Evolutionary conservation across 371 early-diverging fungal genomes (phyloP).

Genomic region (Vittaforma corneae): DNA sequence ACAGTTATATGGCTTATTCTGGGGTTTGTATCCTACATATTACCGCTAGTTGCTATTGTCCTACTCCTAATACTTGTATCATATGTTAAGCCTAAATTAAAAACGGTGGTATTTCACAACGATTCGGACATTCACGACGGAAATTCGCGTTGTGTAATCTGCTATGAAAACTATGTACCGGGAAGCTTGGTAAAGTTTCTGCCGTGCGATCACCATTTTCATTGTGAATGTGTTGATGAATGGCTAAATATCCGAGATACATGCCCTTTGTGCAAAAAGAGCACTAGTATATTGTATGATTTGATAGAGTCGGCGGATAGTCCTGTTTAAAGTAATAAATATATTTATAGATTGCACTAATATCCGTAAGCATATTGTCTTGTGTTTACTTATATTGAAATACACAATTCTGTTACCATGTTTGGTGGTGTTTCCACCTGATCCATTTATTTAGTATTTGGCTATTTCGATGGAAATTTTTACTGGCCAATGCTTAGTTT

Average conservation of each 20-base stretch:
- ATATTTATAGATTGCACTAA: not conserved
- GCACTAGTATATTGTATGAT: conserved; percentile 59
- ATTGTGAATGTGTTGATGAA: conserved; percentile 59
- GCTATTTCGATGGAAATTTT: too few relatives aligned
- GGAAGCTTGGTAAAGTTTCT: conserved; percentile 55
- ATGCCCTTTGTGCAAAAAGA: conserved; percentile 59
- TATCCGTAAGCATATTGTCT: too few relatives aligned
- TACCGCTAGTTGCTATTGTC: conserved; percentile 58
- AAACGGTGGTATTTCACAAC: conserved; percentile 51
- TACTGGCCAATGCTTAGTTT: too few relatives aligned
- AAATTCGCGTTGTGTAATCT: conserved; percentile 58
- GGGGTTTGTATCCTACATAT: conserved; percentile 55
- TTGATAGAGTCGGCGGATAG: conserved; percentile 46
- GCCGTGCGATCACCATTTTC: conserved; percentile 60
- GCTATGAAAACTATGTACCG: conserved; percentile 54
- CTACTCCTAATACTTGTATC: conserved; percentile 53
- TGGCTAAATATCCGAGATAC: conserved; percentile 60
- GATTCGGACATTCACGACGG: conserved; percentile 53
- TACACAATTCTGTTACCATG: too few relatives aligned
- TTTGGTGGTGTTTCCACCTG: too few relatives aligned
- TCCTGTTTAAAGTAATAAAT: not conserved
- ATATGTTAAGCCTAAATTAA: conserved; percentile 57
- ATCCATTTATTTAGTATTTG: too few relatives aligned
- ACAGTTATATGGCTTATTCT: conserved; percentile 46
- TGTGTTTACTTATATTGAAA: too few relatives aligned